Percentiles rank a stretch among this genome's conserved stretches.
phyloP scores from a whole-genome alignment of 177 flowering plant genomes.

The Vitis hybrid region DNA sequence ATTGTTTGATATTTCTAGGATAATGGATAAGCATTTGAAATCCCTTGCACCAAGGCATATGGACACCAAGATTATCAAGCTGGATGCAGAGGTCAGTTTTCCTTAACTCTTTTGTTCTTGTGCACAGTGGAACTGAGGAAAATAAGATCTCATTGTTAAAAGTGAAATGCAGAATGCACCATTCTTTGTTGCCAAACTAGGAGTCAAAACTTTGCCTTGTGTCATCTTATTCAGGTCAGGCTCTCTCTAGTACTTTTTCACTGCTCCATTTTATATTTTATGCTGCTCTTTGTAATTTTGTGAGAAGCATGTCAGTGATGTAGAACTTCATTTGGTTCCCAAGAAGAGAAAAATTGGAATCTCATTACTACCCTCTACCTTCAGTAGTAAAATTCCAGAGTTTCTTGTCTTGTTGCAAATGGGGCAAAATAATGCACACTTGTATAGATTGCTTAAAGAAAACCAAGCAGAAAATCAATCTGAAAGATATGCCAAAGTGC shows the following conservation, averaged over 20 bases:
- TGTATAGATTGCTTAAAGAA: no score
- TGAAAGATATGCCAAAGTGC: no score
- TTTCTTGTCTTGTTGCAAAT: background rate
- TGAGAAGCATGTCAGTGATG: background rate
- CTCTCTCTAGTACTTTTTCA: background rate
- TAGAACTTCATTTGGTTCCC: background rate
- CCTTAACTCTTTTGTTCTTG: background rate
- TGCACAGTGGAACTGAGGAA: no score
- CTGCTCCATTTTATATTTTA: background rate
- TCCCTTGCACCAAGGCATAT: constrained; percentile 71
- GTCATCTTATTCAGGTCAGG: constrained; percentile 83
- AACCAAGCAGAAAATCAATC: no score
- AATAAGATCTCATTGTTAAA: background rate
- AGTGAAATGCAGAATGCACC: constrained; percentile 86
- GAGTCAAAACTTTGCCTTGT: constrained; percentile 91
- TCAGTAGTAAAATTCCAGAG: background rate
- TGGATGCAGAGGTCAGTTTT: constrained; percentile 90
- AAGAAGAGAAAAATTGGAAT: background rate
- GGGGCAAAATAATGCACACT: background rate
- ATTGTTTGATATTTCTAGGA: constrained; percentile 44
- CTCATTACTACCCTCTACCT: background rate
- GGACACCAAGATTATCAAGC: constrained; percentile 79
- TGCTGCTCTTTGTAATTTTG: background rate
- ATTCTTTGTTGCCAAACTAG: constrained; percentile 84
- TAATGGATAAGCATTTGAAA: constrained; percentile 96